These are phyloP conservation scores for Aureobasidium sp. DNA, from an alignment of 2,329 filamentous ascomycete genomes.

Conservation along the genomic window DNA sequence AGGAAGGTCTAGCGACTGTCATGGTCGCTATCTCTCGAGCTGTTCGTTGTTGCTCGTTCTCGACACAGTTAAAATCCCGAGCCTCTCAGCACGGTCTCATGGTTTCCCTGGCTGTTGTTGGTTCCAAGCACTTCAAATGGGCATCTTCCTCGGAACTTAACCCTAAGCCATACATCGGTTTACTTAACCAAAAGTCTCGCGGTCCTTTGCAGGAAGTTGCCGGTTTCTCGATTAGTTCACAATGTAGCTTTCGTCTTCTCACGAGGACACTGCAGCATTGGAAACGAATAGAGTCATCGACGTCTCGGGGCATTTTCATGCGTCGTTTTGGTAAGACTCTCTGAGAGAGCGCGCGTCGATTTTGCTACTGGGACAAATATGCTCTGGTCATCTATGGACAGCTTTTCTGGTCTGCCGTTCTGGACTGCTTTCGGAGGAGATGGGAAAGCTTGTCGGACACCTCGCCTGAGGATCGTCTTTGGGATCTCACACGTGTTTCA, in stretches of 20 bases:
- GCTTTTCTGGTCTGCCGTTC: slow-evolving; percentile 42
- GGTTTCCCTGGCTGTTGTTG: slow-evolving; percentile 12
- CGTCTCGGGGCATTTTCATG: slow-evolving; percentile 51
- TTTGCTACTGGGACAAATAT: slow-evolving; percentile 61
- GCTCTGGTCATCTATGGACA: slow-evolving; percentile 57
- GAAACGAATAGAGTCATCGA: slow-evolving; percentile 27
- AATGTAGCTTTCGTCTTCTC: not conserved
- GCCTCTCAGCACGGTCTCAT: slow-evolving; percentile 53
- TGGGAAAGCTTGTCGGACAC: slow-evolving; percentile 46
- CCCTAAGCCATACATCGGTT: slow-evolving; percentile 78
- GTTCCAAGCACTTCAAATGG: slow-evolving; percentile 39
- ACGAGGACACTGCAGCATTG: slow-evolving; percentile 12
- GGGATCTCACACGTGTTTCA: slow-evolving; percentile 37
- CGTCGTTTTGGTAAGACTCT: slow-evolving; percentile 72
- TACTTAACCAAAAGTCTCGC: slow-evolving; percentile 30
- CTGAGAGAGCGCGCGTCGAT: slow-evolving; percentile 71
- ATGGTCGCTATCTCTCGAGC: slow-evolving; percentile 35
- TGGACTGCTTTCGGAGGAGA: slow-evolving; percentile 39
- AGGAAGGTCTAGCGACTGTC: slow-evolving; percentile 64
- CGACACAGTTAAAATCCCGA: slow-evolving; percentile 46
- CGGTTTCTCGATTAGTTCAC: slow-evolving; percentile 59
- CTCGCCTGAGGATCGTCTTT: slow-evolving; percentile 44
- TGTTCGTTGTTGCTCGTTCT: slow-evolving; percentile 29
- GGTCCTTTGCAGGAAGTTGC: slow-evolving; percentile 50
- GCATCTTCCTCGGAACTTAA: slow-evolving; percentile 85